Conservation (phyloP, 83 land plant species). For the Thuja plicata region DNA sequence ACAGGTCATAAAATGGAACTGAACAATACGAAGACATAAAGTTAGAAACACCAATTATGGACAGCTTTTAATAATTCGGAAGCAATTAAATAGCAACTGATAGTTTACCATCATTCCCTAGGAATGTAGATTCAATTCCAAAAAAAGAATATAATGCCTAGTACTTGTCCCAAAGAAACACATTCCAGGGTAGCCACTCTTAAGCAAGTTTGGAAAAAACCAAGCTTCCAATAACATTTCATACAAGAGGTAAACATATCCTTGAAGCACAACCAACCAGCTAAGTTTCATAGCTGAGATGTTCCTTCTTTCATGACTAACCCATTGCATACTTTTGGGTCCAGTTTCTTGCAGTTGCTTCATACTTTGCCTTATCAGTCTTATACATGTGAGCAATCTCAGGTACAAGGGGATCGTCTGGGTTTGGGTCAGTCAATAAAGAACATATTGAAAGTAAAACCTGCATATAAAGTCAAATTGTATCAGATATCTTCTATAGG, state of each 20-base stretch:
- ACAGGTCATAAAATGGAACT: neutral
- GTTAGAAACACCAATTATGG: neutral
- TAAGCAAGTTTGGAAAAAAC: conserved; percentile 9
- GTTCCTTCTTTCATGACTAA: conserved; percentile 4
- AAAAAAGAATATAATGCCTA: conserved; percentile 16
- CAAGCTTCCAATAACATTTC: conserved; percentile 6
- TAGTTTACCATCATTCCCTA: neutral
- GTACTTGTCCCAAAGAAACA: neutral
- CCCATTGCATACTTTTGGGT: conserved; percentile 45
- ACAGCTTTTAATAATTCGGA: neutral
- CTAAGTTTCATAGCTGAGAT: neutral
- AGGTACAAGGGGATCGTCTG: conserved; percentile 39
- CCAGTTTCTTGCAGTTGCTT: conserved; percentile 42
- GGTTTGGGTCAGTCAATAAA: conserved; percentile 38
- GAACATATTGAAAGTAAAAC: conserved; percentile 39
- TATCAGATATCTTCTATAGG: neutral
- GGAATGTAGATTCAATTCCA: conserved; percentile 3
- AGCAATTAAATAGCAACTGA: conserved; percentile 3
- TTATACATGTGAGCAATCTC: conserved; percentile 46
- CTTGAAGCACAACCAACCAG: conserved; percentile 2
- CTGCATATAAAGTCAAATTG: conserved; percentile 2
- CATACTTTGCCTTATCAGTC: conserved; percentile 33
- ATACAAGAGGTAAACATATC: conserved; percentile 10
- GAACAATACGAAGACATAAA: neutral
- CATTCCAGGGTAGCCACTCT: neutral